These are phyloP conservation scores for Xylaria scruposa DNA, from an alignment of 495 filamentous ascomycete species.

Conservation along the genomic window DNA sequence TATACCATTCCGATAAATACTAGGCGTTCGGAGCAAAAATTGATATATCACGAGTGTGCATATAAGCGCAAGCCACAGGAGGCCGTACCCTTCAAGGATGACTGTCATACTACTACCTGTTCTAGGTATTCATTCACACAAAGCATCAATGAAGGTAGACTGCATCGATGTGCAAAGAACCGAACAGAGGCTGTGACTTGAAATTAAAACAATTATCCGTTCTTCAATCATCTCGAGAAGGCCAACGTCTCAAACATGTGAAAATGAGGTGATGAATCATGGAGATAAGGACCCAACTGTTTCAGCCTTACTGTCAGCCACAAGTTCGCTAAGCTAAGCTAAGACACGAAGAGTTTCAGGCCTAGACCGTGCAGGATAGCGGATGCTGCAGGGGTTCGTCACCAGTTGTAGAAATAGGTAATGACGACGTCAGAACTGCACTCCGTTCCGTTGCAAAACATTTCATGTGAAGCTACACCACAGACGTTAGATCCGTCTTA, in stretches of 20 bases:
- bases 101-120: neutral
- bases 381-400: conserved; percentile 12
- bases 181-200: neutral
- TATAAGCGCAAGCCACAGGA: conserved; percentile 7
- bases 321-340: neutral
- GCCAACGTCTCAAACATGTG: neutral
- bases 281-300: neutral
- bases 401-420: neutral
- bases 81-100: conserved; percentile 1
- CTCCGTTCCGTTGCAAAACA: neutral
- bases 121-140: neutral
- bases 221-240: neutral
- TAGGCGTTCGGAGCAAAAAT: conserved; percentile 37
- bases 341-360: conserved; percentile 1
- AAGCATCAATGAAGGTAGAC: neutral
- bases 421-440: conserved; percentile 12
- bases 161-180: neutral
- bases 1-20: conserved; percentile 43
- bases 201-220: neutral
- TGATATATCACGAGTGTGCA: conserved; percentile 25
- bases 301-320: conserved; percentile 20
- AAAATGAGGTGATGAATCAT: conserved; percentile 18
- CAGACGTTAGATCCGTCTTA: conserved; percentile 1
- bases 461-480: neutral
- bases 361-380: neutral